Conservation (phyloP, 1,284 basidiomycete genomes). For the Gomphus bonarii region DNA sequence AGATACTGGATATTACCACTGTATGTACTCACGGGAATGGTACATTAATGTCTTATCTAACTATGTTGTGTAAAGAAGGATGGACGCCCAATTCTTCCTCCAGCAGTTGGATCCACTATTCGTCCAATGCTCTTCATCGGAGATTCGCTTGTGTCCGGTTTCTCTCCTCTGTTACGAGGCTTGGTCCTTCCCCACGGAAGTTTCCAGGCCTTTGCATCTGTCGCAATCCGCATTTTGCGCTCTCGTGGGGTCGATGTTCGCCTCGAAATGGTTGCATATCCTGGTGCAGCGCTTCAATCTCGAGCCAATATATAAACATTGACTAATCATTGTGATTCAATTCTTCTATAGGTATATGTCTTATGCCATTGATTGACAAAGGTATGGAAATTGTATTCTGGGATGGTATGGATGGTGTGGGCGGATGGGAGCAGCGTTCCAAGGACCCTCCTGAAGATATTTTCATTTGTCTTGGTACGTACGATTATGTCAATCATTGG, state of each 20-base stretch:
- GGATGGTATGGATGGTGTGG: conserved; percentile 6
- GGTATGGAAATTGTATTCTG: conserved; percentile 11
- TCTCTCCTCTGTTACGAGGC: background rate
- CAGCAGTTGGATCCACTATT: background rate
- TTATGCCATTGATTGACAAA: conserved; percentile 1
- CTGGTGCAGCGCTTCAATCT: background rate
- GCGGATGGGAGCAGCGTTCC: conserved; percentile 10
- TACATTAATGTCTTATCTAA: background rate
- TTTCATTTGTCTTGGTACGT: conserved; percentile 8
- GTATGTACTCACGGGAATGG: conserved; percentile 1
- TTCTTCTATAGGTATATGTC: background rate
- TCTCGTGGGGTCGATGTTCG: conserved; percentile 2
- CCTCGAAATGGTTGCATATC: conserved; percentile 9
- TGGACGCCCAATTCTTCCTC: conserved; percentile 1
- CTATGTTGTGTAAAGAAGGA: background rate
- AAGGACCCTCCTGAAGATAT: conserved; percentile 8
- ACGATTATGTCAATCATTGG: background rate
- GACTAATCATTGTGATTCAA: background rate
- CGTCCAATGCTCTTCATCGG: conserved; percentile 9
- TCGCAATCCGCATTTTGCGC: conserved; percentile 4
- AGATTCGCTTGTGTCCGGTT: conserved; percentile 9
- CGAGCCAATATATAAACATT: background rate
- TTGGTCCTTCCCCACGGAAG: conserved; percentile 5
- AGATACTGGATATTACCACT: conserved; percentile 6
- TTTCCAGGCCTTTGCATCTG: conserved; percentile 7